Percentiles rank a stretch among this genome's conserved stretches.
phyloP scores from a whole-genome alignment of 192 early-diverging fungal species.

The Coemansia sp. region DNA sequence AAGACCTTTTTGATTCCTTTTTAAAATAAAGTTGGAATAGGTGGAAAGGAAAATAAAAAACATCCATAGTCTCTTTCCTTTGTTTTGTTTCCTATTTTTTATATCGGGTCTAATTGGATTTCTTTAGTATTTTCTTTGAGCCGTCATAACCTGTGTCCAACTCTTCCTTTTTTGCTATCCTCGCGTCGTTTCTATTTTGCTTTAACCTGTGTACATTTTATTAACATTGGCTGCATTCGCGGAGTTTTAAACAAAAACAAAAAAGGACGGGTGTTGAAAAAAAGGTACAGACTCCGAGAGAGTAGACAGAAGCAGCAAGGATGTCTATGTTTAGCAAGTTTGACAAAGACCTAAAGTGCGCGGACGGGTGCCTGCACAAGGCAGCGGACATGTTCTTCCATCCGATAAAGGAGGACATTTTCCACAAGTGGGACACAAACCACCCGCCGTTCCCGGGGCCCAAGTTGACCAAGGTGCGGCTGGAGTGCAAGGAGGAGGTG shows the following conservation, averaged over 20 bases:
- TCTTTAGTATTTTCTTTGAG: conserved; percentile 6
- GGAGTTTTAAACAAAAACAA: background rate
- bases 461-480: conserved; percentile 47
- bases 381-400: conserved; percentile 58
- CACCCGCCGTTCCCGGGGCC: conserved; percentile 54
- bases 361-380: conserved; percentile 54
- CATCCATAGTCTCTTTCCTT: no score
- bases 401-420: conserved; percentile 51
- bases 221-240: background rate
- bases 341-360: conserved; percentile 55
- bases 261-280: background rate
- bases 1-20: no score
- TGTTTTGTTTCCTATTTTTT: background rate
- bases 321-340: conserved; percentile 57
- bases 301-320: background rate
- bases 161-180: background rate
- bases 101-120: background rate
- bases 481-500: conserved; percentile 46
- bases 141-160: background rate
- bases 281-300: background rate
- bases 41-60: no score
- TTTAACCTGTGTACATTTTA: background rate
- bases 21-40: no score
- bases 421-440: conserved; percentile 54
- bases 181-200: background rate